These are phyloP conservation scores for Taphrina populina DNA, from an alignment of 1,139 yeast genomes.

Conservation along the genomic window DNA sequence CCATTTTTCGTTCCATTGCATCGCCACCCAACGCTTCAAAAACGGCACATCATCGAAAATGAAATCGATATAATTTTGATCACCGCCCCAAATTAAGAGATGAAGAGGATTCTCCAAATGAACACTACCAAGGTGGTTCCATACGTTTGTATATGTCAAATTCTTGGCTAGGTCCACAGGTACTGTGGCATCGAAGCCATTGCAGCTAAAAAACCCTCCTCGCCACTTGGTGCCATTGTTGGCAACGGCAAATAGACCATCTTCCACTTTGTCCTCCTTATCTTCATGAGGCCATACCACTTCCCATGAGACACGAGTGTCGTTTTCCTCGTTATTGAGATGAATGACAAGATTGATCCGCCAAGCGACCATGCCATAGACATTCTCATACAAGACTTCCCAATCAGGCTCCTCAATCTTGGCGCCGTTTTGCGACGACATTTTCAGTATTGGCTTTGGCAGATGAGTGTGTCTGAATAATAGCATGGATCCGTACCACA, in stretches of 20 bases:
- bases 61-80: constrained; percentile 19
- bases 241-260: constrained; percentile 23
- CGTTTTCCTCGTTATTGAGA: background rate
- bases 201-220: constrained; percentile 30
- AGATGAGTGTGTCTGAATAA: constrained; percentile 17
- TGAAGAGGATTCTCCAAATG: constrained; percentile 25
- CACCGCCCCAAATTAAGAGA: constrained; percentile 27
- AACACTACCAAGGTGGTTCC: constrained; percentile 29
- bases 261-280: constrained; percentile 21
- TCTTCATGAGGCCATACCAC: constrained; percentile 25
- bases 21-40: constrained; percentile 26
- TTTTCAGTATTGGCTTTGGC: background rate
- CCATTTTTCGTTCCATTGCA: constrained; percentile 31
- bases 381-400: constrained; percentile 23
- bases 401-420: constrained; percentile 21
- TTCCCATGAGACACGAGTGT: constrained; percentile 24
- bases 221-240: constrained; percentile 25
- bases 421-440: constrained; percentile 13
- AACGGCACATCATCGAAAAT: constrained; percentile 28
- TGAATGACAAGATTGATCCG: constrained; percentile 17
- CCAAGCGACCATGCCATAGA: constrained; percentile 30
- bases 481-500: constrained; percentile 22
- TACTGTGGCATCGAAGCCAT: constrained; percentile 30
- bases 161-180: constrained; percentile 22
- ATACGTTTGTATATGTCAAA: constrained; percentile 26